A percentile compares a stretch with the other conserved stretches of the same genome.
These are phyloP conservation scores for Botrytis fabae DNA, from an alignment of 2,329 filamentous ascomycete species.

Conservation along the genomic window DNA sequence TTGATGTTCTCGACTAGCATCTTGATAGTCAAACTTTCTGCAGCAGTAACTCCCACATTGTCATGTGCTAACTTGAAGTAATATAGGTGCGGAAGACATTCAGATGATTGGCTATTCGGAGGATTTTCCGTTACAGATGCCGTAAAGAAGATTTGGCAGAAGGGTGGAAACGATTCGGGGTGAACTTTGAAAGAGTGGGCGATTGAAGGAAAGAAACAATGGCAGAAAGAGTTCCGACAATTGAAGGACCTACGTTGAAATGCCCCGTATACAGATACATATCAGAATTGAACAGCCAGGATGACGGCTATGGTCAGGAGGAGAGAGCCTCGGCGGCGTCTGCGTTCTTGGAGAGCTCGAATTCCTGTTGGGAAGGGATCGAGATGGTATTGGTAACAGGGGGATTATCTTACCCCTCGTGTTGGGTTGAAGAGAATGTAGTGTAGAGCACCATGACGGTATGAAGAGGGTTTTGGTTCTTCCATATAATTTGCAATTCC, in stretches of 20 bases:
- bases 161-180: conserved; percentile 17
- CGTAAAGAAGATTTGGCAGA: conserved; percentile 27
- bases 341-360: background rate
- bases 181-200: background rate
- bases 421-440: background rate
- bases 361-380: background rate
- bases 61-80: background rate
- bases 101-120: conserved; percentile 28
- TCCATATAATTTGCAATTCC: background rate
- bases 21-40: background rate
- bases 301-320: background rate
- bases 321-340: background rate
- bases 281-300: background rate
- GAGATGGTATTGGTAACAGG: background rate
- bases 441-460: background rate
- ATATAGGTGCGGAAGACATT: conserved; percentile 25
- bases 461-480: background rate
- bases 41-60: background rate
- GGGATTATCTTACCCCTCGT: background rate
- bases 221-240: background rate
- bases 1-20: background rate
- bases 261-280: background rate
- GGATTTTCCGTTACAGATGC: conserved; percentile 19
- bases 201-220: background rate
- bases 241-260: background rate